phyloP scores from a whole-genome alignment of 2,329 filamentous ascomycete species.

The Alternaria arborescens region DNA sequence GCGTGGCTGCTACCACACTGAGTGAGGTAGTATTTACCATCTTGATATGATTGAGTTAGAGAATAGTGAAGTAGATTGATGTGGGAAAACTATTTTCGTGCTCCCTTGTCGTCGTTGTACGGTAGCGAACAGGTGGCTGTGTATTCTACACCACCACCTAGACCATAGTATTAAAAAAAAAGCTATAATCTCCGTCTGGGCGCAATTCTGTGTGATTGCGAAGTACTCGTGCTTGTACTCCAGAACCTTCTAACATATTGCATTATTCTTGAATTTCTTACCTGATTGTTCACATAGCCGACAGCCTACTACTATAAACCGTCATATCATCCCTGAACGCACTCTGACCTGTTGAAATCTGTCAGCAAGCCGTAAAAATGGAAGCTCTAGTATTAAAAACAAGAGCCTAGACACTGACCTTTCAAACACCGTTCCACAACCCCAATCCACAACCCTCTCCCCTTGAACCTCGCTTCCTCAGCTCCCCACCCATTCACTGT shows the following conservation, averaged over 20 bases:
- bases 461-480: slow-evolving; percentile 35
- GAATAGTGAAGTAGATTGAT: neutral
- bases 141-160: neutral
- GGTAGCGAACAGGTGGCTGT: neutral
- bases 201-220: fast-evolving
- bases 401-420: neutral
- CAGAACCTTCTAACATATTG: no score
- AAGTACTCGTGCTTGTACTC: no score
- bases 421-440: slow-evolving; percentile 29
- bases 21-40: neutral
- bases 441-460: slow-evolving; percentile 35
- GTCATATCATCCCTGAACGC: slow-evolving; percentile 18
- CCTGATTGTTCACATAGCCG: neutral
- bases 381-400: no score
- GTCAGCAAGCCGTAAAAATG: neutral
- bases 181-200: neutral
- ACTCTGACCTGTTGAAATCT: neutral
- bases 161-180: neutral
- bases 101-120: neutral
- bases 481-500: slow-evolving; percentile 37
- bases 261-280: neutral
- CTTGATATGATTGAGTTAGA: neutral
- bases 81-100: neutral
- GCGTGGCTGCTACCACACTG: neutral
- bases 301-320: slow-evolving; percentile 5